Conservation (phyloP, 2,329 filamentous ascomycete genomes). For the Arthrobotrys sphaeroides region DNA sequence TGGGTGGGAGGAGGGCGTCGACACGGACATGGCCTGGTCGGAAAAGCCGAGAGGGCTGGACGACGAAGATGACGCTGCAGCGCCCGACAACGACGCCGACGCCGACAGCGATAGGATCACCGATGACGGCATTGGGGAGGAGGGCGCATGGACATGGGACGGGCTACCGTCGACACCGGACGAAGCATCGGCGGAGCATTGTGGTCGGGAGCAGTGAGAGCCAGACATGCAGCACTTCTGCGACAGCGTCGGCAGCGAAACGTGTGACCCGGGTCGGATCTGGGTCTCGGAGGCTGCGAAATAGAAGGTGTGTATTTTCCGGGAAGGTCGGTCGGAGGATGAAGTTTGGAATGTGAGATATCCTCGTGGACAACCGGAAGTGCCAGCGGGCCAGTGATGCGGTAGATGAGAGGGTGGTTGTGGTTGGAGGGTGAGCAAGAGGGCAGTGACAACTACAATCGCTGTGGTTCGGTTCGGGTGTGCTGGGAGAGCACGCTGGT, state of each 20-base stretch:
- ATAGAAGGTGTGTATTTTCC: no score
- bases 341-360: no score
- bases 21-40: background rate
- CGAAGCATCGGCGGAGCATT: slow-evolving; percentile 53
- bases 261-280: background rate
- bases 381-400: no score
- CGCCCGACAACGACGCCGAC: background rate
- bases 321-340: background rate
- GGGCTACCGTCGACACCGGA: slow-evolving; percentile 52
- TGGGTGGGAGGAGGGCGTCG: background rate
- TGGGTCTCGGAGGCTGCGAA: background rate
- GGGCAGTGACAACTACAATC: no score
- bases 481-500: no score
- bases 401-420: no score
- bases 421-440: no score
- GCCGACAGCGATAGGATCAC: background rate
- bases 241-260: slow-evolving; percentile 22
- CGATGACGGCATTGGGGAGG: background rate
- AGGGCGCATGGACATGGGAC: background rate
- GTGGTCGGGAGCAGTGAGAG: slow-evolving; percentile 26
- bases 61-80: slow-evolving; percentile 9
- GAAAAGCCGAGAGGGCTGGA: slow-evolving; percentile 1
- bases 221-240: slow-evolving; percentile 52
- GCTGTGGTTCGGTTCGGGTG: no score
- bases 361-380: background rate